Percentiles rank a stretch among this genome's conserved stretches.
phyloP scores from a whole-genome alignment of 257 asterid genomes.

The Paulownia fortunei region DNA sequence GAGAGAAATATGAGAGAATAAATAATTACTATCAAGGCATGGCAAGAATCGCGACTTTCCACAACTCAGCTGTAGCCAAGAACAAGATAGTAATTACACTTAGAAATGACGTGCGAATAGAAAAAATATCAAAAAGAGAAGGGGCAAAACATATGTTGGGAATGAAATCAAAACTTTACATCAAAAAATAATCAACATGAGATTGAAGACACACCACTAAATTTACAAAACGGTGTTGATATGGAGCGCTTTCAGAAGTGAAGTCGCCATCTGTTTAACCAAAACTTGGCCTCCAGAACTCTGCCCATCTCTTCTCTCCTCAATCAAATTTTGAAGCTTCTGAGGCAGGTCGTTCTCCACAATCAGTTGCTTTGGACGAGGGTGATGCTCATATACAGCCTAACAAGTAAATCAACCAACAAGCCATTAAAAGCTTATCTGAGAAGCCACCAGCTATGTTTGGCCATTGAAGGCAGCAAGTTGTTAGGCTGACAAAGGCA shows the following conservation, averaged over 20 bases:
- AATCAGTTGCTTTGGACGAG: constrained; percentile 96
- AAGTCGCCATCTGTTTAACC: constrained; percentile 99
- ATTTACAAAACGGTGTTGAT: constrained; percentile 86
- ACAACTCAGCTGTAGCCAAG: background rate
- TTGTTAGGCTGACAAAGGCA: background rate
- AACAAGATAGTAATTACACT: too few species aligned
- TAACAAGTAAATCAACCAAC: constrained; percentile 34
- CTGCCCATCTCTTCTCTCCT: constrained; percentile 96
- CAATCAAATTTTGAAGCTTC: constrained; percentile 87
- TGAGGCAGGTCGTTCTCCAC: constrained; percentile 95
- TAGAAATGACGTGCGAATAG: too few species aligned
- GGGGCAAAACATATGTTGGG: background rate
- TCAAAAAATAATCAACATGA: background rate
- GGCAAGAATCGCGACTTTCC: too few species aligned
- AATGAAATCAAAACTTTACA: constrained; percentile 23
- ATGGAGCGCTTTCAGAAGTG: constrained; percentile 95
- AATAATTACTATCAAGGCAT: too few species aligned
- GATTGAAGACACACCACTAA: background rate
- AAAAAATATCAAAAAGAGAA: background rate
- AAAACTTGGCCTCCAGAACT: constrained; percentile 97
- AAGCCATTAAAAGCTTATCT: constrained; percentile 1
- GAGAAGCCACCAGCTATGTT: background rate
- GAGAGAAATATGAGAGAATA: too few species aligned
- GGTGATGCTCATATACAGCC: constrained; percentile 98
- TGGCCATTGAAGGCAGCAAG: too few species aligned